Conservation (phyloP, 768 basidiomycete genomes). For the Tylopilus intermedius region DNA sequence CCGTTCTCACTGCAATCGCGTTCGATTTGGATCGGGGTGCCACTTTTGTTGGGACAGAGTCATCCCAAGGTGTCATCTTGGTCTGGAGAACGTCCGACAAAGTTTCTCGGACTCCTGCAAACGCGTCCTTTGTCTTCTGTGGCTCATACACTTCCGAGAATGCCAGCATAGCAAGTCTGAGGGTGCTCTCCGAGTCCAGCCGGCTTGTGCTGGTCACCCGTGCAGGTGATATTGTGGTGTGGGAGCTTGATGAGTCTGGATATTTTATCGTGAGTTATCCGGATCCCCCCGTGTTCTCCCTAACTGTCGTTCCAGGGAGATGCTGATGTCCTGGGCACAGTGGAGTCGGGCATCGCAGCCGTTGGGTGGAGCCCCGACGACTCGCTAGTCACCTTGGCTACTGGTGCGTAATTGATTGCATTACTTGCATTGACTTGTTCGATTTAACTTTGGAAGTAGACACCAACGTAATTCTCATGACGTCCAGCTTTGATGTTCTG, state of each 20-base stretch:
- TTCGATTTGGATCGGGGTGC: slow-evolving; percentile 62
- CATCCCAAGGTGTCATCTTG: slow-evolving; percentile 52
- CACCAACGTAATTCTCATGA: slow-evolving; percentile 83
- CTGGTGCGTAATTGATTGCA: slow-evolving; percentile 43
- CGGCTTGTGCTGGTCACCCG: slow-evolving; percentile 62
- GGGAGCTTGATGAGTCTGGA: slow-evolving; percentile 48
- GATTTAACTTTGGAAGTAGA: slow-evolving; percentile 42
- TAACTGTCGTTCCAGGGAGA: slow-evolving; percentile 18
- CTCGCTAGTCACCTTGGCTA: slow-evolving; percentile 74
- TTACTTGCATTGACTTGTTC: background rate
- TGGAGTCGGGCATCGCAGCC: slow-evolving; percentile 78
- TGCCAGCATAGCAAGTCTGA: slow-evolving; percentile 56
- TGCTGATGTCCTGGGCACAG: slow-evolving; percentile 76
- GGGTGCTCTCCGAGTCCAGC: slow-evolving; percentile 68
- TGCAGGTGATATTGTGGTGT: slow-evolving; percentile 77
- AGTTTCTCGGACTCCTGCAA: slow-evolving; percentile 8
- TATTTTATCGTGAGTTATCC: slow-evolving; percentile 37
- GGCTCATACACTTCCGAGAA: slow-evolving; percentile 18
- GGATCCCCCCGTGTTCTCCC: background rate
- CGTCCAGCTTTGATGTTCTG: slow-evolving; percentile 80
- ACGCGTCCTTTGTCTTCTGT: slow-evolving; percentile 18
- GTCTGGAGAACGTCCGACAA: slow-evolving; percentile 45
- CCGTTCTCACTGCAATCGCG: slow-evolving; percentile 43
- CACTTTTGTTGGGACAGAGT: slow-evolving; percentile 57
- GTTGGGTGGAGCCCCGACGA: slow-evolving; percentile 94